A percentile compares a stretch with the other conserved stretches of the same genome.
phyloP scores from a whole-genome alignment of 768 basidiomycete genomes.

The Trametes cingulata region DNA sequence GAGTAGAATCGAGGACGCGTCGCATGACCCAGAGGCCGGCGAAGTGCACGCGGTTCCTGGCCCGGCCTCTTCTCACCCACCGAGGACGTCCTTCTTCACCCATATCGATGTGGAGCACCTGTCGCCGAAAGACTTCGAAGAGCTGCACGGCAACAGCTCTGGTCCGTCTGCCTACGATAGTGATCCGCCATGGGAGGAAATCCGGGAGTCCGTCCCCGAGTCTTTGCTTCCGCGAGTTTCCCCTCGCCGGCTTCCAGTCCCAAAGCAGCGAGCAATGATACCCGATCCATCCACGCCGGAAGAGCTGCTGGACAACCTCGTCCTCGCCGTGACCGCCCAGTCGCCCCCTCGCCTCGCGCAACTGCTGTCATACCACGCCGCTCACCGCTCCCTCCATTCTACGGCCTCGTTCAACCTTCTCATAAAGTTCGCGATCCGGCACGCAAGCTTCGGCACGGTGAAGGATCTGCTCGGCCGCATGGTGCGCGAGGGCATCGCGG shows the following conservation, averaged over 20 bases:
- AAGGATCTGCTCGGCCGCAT: constrained; percentile 49
- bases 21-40: not conserved
- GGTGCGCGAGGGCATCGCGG: constrained; percentile 41
- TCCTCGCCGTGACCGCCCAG: constrained; percentile 38
- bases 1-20: not conserved
- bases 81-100: not conserved
- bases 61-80: not conserved
- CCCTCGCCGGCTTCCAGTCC: not conserved
- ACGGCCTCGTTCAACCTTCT: constrained; percentile 47
- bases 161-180: constrained; percentile 17
- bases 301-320: constrained; percentile 38
- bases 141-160: not conserved
- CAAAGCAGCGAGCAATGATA: constrained; percentile 2
- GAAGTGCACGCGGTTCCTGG: not conserved
- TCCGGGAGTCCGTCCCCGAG: constrained; percentile 15
- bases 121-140: not conserved
- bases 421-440: constrained; percentile 50
- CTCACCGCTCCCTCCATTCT: constrained; percentile 35
- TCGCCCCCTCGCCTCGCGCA: constrained; percentile 37
- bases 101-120: constrained; percentile 8
- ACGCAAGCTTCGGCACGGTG: constrained; percentile 48
- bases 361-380: constrained; percentile 52
- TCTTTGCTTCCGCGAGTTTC: not conserved
- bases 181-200: constrained; percentile 31
- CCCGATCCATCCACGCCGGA: constrained; percentile 13